Evolutionary conservation across 768 basidiomycete species (phyloP), one percentile per base, ranked within the genome.

Genomic region (Leccinum broughii): DNA sequence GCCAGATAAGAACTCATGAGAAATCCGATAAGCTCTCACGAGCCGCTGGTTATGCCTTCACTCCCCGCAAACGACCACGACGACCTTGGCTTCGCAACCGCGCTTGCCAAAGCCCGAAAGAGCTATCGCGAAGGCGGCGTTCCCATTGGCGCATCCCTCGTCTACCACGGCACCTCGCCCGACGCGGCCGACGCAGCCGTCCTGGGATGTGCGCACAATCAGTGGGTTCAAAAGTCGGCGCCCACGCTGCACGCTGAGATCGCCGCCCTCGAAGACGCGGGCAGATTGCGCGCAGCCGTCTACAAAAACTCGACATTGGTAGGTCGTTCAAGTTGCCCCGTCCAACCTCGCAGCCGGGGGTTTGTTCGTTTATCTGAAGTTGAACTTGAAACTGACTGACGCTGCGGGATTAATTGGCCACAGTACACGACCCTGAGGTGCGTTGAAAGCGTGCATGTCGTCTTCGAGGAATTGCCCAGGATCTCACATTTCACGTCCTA

Each of bases 61-160:
- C 6, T 5, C 3, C 44, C 20, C 2, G n/a, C 26, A 14, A 48
- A 53, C 57, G 32, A 60, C 49, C 49, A 68, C 44, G 73, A 77
- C 61, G 65, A 58, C 3, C 62, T 76, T 32, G 77, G 76, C 28
- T 62, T 77, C 34, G 58, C 68, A 30, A 69, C 67, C 8, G 77
- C 77, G 3, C 60, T 76, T 54, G 67, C 62, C 4, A 77, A 86
- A 62, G 86, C 83, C 0, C 68, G 68, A 24, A 77, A 78, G 53
- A 79, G 84, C 57, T 77, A 77, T 46, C 66, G 57, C 0, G 80
- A 87, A 61, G 84, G 85, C 2, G 85, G 86, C 0, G 77, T 86
- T 17, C 85, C 86, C 9, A 88, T 88, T 62, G 85, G 87, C 11
- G 81, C 82, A 4, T 78, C 78, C 1, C 72, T 87, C 39, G 65